Evolutionary conservation across 2,329 filamentous ascomycete genomes (phyloP), one percentile per base, ranked within the genome.

Genomic region (Setomelanomma holmii): DNA sequence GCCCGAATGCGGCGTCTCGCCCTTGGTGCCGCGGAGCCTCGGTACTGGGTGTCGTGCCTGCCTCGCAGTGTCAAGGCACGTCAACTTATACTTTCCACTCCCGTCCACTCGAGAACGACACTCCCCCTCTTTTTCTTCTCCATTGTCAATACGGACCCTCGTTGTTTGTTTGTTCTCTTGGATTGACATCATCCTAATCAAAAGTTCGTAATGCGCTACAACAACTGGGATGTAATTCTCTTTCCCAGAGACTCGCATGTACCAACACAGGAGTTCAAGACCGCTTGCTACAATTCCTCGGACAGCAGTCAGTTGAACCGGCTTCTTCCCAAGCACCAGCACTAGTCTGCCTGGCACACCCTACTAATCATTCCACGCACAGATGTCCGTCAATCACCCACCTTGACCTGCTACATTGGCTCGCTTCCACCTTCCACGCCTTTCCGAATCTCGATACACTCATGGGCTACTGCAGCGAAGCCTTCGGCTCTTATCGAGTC

Each of bases 161-260:
- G 24, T 30, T 12, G 24, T 12, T 12, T 7, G 24, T 12, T 30
- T 30, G 6, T 6, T 12, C 24, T 30, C 24, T 30, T 30, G 24
- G 55, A 48, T 51, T 40, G 45, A 49, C 50, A 55, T 17, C 47
- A 43, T 46, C 52, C 41, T 53, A 56, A 48, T 57, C 53, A n/a
- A n/a, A 47, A 39, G 56, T 51, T 64, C 74, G 81, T 64, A 56
- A 96, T 96, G 91, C 87, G 91, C 53, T 96, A 89, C 80, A 84
- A 91, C 63, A 86, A 91, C 67, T 96, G 91, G 91, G 91, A 96
- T 67, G 84, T 95, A 49, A 84, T 96, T 38, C 80, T 96, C 55
- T 96, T 96, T 71, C 88, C 90, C 0, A 65, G 58, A 50, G 82
- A 83, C 55, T 86, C 82, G 63, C 87, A 86, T 63, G 77, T 89